phyloP scores from a whole-genome alignment of 169 alveolate species.

The Cryptosporidium muris region DNA sequence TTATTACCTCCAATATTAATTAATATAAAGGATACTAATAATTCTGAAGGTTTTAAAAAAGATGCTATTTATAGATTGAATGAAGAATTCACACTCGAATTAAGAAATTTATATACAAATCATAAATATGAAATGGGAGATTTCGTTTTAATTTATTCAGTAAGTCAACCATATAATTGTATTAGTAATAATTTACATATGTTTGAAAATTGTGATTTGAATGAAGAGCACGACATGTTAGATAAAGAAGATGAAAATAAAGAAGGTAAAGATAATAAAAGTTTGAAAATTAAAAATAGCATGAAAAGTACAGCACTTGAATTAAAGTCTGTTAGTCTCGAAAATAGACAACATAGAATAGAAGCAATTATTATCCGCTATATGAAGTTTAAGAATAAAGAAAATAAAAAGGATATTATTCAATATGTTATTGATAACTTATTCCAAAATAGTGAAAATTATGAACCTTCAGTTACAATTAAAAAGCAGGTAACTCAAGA shows the following conservation, averaged over 20 bases:
- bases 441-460: background rate
- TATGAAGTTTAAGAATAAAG: constrained; percentile 16
- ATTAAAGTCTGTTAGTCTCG: background rate
- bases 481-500: constrained; percentile 34
- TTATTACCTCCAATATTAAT: constrained; percentile 27
- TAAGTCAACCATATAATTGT: background rate
- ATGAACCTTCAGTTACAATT: background rate
- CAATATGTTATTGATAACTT: constrained; percentile 35
- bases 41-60: background rate
- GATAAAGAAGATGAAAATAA: background rate
- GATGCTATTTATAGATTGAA: background rate
- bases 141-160: background rate
- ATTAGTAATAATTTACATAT: background rate
- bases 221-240: background rate
- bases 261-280: background rate
- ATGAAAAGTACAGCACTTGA: background rate
- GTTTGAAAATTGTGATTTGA: background rate
- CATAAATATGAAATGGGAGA: too few species aligned
- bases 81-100: too few species aligned
- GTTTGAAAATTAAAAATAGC: background rate
- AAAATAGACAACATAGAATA: constrained; percentile 19
- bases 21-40: background rate
- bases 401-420: constrained; percentile 3
- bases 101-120: too few species aligned
- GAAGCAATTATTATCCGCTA: constrained; percentile 53